Percentiles rank a stretch among this genome's conserved stretches.
phyloP scores from a whole-genome alignment of 169 alveolate species.

The Theileria annulata region DNA sequence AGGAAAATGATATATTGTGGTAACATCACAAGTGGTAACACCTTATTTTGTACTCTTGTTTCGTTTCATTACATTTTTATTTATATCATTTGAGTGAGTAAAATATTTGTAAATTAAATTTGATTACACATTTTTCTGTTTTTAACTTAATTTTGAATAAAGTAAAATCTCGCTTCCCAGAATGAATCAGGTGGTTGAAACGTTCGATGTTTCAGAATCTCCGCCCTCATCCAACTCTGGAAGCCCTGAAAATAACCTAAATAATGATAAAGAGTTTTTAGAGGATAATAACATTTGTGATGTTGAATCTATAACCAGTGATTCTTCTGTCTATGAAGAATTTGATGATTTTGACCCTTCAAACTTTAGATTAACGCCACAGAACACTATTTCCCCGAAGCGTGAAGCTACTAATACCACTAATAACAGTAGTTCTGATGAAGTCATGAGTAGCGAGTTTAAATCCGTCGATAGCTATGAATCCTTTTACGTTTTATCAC shows the following conservation, averaged over 20 bases:
- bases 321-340: conserved; percentile 10
- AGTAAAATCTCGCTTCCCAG: background rate
- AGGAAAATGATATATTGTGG: background rate
- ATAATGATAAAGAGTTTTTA: background rate
- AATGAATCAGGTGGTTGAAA: background rate
- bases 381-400: conserved; percentile 18
- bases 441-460: conserved; percentile 2
- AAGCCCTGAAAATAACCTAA: background rate
- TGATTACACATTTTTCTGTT: too few relatives aligned
- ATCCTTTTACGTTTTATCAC: background rate
- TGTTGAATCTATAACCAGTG: conserved; percentile 4
- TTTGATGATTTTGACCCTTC: conserved; percentile 25
- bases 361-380: conserved; percentile 22
- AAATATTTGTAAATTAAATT: too few relatives aligned
- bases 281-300: background rate
- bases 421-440: too few relatives aligned
- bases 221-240: background rate
- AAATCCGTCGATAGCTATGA: conserved; percentile 4
- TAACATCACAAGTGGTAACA: background rate
- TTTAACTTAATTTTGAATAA: too few relatives aligned
- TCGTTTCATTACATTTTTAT: background rate
- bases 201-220: conserved; percentile 1
- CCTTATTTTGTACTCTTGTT: background rate
- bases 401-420: background rate
- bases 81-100: too few relatives aligned